Percentiles rank a stretch among this genome's conserved stretches.
Conservation (phyloP, 2,329 filamentous ascomycete genomes). For the Colletotrichum sp. region DNA sequence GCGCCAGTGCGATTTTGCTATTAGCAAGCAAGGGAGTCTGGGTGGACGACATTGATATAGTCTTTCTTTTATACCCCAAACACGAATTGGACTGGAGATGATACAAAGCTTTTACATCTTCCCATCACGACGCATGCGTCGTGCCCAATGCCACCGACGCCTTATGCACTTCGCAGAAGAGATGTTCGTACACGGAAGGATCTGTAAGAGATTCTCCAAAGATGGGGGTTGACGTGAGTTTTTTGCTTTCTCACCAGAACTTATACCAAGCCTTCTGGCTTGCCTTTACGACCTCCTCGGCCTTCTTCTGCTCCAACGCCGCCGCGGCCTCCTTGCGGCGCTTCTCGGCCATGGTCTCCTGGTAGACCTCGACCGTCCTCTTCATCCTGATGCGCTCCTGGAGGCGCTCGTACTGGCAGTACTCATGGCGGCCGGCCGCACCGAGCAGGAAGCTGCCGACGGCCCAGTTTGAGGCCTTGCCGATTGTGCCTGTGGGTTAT, state of each 20-base stretch:
- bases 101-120: not conserved
- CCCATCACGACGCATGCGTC: not conserved
- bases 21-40: not conserved
- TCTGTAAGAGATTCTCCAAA: not conserved
- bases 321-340: constrained; percentile 48
- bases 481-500: constrained; percentile 38
- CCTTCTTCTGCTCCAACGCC: constrained; percentile 29
- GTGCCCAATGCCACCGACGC: not conserved
- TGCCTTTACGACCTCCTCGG: constrained; percentile 36
- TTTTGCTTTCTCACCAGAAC: constrained; percentile 50
- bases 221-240: not conserved
- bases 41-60: constrained; percentile 9
- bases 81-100: constrained; percentile 5
- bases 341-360: constrained; percentile 47
- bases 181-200: not conserved
- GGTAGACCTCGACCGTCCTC: constrained; percentile 73
- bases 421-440: constrained; percentile 80
- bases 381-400: constrained; percentile 85
- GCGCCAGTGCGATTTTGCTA: not conserved
- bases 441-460: constrained; percentile 76
- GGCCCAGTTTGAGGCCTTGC: constrained; percentile 82
- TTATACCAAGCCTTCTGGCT: constrained; percentile 56
- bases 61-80: constrained; percentile 21
- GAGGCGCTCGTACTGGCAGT: constrained; percentile 76
- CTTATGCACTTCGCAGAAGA: not conserved